phyloP scores from a whole-genome alignment of 768 basidiomycete species.

The Xerocomus spinulosus region DNA sequence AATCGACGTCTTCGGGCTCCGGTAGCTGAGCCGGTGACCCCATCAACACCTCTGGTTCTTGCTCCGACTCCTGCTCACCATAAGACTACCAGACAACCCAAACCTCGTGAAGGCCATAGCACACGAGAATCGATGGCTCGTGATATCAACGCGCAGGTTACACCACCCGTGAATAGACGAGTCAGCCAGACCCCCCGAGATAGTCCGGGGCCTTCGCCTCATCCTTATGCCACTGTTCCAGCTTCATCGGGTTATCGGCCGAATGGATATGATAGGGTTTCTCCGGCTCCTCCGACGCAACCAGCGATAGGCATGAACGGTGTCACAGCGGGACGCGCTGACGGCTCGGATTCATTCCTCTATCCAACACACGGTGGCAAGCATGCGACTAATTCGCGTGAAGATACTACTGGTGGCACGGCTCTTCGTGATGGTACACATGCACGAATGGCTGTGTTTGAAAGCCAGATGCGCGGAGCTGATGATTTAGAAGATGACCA shows the following conservation, averaged over 20 bases:
- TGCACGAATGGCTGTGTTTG: constrained; percentile 60
- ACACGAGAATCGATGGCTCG: constrained; percentile 45
- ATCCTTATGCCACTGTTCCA: constrained; percentile 70
- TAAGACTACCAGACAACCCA: constrained; percentile 50
- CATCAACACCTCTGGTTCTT: constrained; percentile 56
- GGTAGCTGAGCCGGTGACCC: constrained; percentile 50
- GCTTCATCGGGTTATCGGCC: constrained; percentile 53
- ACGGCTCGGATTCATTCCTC: constrained; percentile 64
- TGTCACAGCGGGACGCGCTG: constrained; percentile 40
- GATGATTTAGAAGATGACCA: constrained; percentile 64
- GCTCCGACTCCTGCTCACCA: constrained; percentile 64
- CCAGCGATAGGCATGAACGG: constrained; percentile 36
- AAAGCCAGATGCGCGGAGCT: constrained; percentile 57
- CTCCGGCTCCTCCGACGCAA: constrained; percentile 38
- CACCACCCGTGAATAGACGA: constrained; percentile 63
- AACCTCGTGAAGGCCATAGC: constrained; percentile 43
- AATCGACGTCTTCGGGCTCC: constrained; percentile 47
- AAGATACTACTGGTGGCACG: constrained; percentile 46
- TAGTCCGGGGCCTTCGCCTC: constrained; percentile 46
- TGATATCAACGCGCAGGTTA: constrained; percentile 56
- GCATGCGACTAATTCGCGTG: constrained; percentile 47
- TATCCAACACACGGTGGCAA: constrained; percentile 52
- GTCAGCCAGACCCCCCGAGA: constrained; percentile 61
- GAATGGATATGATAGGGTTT: constrained; percentile 53
- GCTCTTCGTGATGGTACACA: constrained; percentile 32